A percentile compares a stretch with the other conserved stretches of the same genome.
Conservation (phyloP, 164 flowering plant genomes). For the Piper longum region DNA sequence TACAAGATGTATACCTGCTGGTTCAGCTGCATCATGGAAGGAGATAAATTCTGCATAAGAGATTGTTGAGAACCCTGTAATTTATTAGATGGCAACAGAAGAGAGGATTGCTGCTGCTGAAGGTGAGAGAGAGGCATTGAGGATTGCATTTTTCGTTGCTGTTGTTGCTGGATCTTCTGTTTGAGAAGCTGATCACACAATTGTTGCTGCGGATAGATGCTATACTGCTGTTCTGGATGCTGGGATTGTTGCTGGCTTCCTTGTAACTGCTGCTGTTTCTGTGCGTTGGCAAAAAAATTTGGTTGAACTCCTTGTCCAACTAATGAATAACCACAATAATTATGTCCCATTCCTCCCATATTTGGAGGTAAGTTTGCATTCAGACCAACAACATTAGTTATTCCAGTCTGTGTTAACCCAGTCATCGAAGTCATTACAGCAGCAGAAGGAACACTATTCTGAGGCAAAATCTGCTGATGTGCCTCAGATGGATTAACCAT, state of each 20-base stretch:
- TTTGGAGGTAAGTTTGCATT: constrained; percentile 46
- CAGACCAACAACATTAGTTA: constrained; percentile 6
- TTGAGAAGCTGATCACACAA: constrained; percentile 28
- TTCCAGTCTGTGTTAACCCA: too few species aligned
- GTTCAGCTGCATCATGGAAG: constrained; percentile 49
- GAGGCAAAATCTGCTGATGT: too few species aligned
- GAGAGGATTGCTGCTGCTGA: constrained; percentile 38
- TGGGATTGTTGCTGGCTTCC: constrained; percentile 35
- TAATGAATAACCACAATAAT: constrained; percentile 25
- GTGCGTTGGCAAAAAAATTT: constrained; percentile 45
- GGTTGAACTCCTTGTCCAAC: constrained; percentile 52
- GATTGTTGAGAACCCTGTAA: constrained; percentile 59
- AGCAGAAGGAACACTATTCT: too few species aligned
- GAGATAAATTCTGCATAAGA: constrained; percentile 39
- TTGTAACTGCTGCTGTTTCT: constrained; percentile 39
- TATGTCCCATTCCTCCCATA: constrained; percentile 46
- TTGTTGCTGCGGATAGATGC: constrained; percentile 24
- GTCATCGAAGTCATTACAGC: too few species aligned
- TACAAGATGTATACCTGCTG: constrained; percentile 18
- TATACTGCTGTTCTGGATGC: constrained; percentile 18
- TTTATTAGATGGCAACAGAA: constrained; percentile 48
- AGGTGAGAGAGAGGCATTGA: constrained; percentile 16
- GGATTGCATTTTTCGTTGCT: constrained; percentile 6
- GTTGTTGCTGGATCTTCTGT: constrained; percentile 17
- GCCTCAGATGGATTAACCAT: constrained; percentile 51